phyloP scores from a whole-genome alignment of 1,284 basidiomycete genomes.

The Naganishia sp. region DNA sequence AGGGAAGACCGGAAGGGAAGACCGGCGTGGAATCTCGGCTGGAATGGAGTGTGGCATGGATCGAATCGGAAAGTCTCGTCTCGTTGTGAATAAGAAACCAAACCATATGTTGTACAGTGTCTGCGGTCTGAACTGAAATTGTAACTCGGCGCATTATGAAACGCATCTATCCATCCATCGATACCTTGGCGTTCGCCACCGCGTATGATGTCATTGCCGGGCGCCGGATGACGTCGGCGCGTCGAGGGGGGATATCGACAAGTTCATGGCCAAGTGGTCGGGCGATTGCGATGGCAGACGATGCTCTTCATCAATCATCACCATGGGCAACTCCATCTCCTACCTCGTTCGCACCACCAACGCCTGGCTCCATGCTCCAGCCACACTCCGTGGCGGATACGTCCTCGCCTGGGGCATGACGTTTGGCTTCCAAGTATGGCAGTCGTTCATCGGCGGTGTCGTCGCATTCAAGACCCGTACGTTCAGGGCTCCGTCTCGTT shows the following conservation, averaged over 20 bases:
- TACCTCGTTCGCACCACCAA: slow-evolving; percentile 17
- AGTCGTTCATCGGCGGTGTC: slow-evolving; percentile 37
- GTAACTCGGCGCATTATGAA: background rate
- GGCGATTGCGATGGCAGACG: background rate
- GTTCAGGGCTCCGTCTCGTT: slow-evolving; percentile 2
- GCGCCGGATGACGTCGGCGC: slow-evolving; percentile 5
- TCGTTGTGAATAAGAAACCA: slow-evolving; percentile 10
- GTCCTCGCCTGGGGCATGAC: slow-evolving; percentile 53
- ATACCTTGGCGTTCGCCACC: background rate
- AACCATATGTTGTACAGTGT: slow-evolving; percentile 1
- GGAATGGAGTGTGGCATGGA: background rate
- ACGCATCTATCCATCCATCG: background rate
- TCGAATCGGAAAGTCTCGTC: background rate
- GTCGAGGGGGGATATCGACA: background rate
- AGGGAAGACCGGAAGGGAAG: background rate
- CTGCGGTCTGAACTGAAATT: slow-evolving; percentile 1
- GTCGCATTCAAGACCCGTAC: slow-evolving; percentile 27
- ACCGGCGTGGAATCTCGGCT: no score
- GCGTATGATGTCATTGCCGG: slow-evolving; percentile 23
- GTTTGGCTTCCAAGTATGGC: slow-evolving; percentile 48
- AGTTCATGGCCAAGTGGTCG: background rate
- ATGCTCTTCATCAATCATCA: background rate
- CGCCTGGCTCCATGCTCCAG: slow-evolving; percentile 43
- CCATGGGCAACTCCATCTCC: slow-evolving; percentile 24
- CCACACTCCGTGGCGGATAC: slow-evolving; percentile 53